Percentiles rank a stretch among this genome's conserved stretches.
Conservation (phyloP, 768 basidiomycete genomes). For the Leccinum rimulosum region DNA sequence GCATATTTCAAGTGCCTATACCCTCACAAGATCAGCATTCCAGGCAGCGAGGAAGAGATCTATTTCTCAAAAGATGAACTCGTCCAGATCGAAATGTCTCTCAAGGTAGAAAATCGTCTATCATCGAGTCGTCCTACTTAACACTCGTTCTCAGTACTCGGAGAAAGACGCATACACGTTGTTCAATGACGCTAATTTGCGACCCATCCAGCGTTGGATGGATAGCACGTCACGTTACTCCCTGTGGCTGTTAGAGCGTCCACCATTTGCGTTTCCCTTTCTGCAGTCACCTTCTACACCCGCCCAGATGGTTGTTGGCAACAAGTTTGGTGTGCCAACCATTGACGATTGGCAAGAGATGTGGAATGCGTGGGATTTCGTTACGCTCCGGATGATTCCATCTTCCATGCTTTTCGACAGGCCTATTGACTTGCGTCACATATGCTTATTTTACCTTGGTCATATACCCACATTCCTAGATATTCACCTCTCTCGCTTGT, state of each 20-base stretch:
- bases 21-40: conserved; percentile 55
- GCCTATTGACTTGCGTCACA: conserved; percentile 92
- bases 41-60: conserved; percentile 42
- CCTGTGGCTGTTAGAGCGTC: conserved; percentile 89
- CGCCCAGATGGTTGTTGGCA: conserved; percentile 18
- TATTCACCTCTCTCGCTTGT: conserved; percentile 76
- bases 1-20: conserved; percentile 74
- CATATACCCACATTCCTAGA: conserved; percentile 94
- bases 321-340: conserved; percentile 64
- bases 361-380: conserved; percentile 88
- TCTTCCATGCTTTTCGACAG: conserved; percentile 81
- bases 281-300: conserved; percentile 39
- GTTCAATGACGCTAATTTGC: conserved; percentile 73
- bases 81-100: conserved; percentile 81
- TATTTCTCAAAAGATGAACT: conserved; percentile 69
- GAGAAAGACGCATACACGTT: conserved; percentile 64
- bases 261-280: conserved; percentile 73
- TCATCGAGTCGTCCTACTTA: not conserved
- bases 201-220: conserved; percentile 83
- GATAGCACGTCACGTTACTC: conserved; percentile 72
- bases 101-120: conserved; percentile 60
- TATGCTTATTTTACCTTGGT: conserved; percentile 95
- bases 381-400: conserved; percentile 85
- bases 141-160: conserved; percentile 59
- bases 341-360: conserved; percentile 76